Conservation (phyloP, 371 early-diverging fungal species). For the Amoeboradix gromovi region DNA sequence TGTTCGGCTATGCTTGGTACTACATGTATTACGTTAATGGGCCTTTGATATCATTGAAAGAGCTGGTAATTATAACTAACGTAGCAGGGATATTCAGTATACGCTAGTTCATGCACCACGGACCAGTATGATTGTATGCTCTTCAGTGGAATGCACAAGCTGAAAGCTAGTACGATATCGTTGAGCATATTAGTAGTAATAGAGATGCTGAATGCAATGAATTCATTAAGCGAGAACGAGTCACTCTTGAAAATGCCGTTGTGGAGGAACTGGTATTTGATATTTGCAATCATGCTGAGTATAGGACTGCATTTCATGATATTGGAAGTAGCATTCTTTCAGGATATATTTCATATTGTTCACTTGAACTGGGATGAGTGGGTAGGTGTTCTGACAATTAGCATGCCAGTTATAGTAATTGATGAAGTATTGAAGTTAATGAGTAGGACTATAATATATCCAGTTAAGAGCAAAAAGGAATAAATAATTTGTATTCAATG, state of each 20-base stretch:
- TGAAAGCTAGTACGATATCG: constrained; percentile 74
- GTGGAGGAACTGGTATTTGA: constrained; percentile 61
- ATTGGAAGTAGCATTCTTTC: constrained; percentile 59
- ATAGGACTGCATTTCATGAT: constrained; percentile 79
- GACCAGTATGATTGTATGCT: background rate
- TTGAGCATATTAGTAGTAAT: constrained; percentile 75
- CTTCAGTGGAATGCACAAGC: constrained; percentile 13
- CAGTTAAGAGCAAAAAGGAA: background rate
- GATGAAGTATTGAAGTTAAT: constrained; percentile 71
- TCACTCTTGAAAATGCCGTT: constrained; percentile 57
- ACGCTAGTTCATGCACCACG: background rate
- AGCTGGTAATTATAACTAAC: constrained; percentile 24
- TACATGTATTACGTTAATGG: constrained; percentile 57
- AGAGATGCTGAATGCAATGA: constrained; percentile 91
- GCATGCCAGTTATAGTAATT: constrained; percentile 56
- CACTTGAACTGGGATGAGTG: constrained; percentile 61
- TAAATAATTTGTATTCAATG: background rate
- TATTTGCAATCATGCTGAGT: constrained; percentile 45
- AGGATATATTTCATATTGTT: constrained; percentile 48
- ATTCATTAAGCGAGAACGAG: constrained; percentile 65
- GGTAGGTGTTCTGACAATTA: constrained; percentile 59
- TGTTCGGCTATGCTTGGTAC: constrained; percentile 93
- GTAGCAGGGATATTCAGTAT: background rate
- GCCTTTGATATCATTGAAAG: constrained; percentile 53
- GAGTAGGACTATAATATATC: constrained; percentile 14